Evolutionary conservation across 2,329 filamentous ascomycete genomes (phyloP).

Genomic region (Ophiostoma fasciatum): DNA sequence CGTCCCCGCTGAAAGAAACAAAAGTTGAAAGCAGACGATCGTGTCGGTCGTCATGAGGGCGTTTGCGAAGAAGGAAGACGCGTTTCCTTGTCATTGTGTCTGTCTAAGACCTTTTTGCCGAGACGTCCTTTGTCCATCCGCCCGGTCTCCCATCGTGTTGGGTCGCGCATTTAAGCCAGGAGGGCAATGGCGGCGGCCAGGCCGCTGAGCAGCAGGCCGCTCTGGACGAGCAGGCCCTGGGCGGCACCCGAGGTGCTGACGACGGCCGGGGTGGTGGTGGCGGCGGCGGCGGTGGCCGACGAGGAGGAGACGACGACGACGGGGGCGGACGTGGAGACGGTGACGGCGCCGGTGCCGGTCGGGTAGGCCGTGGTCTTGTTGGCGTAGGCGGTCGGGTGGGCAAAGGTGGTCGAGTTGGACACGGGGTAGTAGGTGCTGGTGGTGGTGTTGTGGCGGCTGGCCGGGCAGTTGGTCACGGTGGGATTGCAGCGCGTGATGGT

Average conservation of each 20-base stretch:
- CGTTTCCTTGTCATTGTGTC: not conserved
- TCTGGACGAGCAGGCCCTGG: constrained; percentile 22
- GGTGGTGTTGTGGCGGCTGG: constrained; percentile 17
- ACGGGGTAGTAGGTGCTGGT: constrained; percentile 1
- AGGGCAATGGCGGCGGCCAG: constrained; percentile 26
- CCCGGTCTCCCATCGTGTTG: too few relatives aligned
- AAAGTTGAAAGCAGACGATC: not conserved
- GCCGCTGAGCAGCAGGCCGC: constrained; percentile 24
- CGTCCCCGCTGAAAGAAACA: too few relatives aligned
- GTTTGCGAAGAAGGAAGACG: not conserved
- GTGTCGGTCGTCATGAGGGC: too few relatives aligned
- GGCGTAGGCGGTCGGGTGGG: constrained; percentile 12
- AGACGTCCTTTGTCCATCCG: too few relatives aligned
- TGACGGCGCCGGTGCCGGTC: constrained; percentile 11
- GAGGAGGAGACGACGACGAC: not conserved
- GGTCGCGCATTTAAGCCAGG: constrained; percentile 23
- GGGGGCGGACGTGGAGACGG: not conserved
- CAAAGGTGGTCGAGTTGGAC: constrained; percentile 4
- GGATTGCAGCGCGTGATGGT: constrained; percentile 35
- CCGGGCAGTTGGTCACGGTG: constrained; percentile 28
- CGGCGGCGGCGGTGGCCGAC: not conserved
- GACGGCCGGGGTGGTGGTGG: constrained; percentile 4
- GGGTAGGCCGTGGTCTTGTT: constrained; percentile 13
- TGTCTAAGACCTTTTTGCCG: too few relatives aligned
- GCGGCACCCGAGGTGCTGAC: constrained; percentile 16